Conservation (phyloP, 2,329 filamentous ascomycete species). For the Aspergillus texensis region DNA sequence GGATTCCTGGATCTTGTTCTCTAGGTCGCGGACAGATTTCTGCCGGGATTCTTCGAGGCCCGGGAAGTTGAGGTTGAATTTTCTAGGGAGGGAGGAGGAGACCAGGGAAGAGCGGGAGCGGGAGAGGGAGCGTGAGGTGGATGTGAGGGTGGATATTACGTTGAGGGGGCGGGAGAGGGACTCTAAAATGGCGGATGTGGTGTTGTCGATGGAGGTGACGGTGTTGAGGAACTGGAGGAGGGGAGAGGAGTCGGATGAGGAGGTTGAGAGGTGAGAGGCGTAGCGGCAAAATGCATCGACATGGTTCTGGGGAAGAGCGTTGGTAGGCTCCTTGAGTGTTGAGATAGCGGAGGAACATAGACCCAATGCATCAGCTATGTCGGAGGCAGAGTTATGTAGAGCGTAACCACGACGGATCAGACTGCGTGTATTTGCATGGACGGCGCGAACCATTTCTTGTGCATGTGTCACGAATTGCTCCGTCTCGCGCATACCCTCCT, state of each 20-base stretch:
- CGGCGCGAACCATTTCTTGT: constrained; percentile 81
- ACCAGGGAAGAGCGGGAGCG: constrained; percentile 75
- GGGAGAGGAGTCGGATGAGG: constrained; percentile 70
- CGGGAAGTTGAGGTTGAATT: constrained; percentile 50
- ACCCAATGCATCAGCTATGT: constrained; percentile 46
- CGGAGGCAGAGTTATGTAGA: constrained; percentile 64
- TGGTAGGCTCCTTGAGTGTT: constrained; percentile 51
- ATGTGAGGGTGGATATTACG: constrained; percentile 75
- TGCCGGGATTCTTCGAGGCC: constrained; percentile 81
- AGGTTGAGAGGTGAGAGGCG: constrained; percentile 63
- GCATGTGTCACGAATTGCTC: constrained; percentile 92
- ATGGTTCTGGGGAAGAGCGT: constrained; percentile 70
- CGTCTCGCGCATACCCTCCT: constrained; percentile 77
- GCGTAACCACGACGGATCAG: constrained; percentile 79
- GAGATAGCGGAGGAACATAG: constrained; percentile 51
- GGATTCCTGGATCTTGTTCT: constrained; percentile 73
- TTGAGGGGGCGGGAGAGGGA: constrained; percentile 78
- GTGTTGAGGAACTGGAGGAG: constrained; percentile 72
- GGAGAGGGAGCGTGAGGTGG: constrained; percentile 74
- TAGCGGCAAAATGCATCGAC: constrained; percentile 73
- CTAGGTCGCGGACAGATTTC: constrained; percentile 79
- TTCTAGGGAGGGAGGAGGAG: constrained; percentile 55
- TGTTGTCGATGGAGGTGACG: constrained; percentile 78
- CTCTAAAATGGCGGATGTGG: constrained; percentile 77
- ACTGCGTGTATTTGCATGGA: constrained; percentile 81